Evolutionary conservation across 345 rosid species (phyloP).

Genomic region (Citrus sp.): DNA sequence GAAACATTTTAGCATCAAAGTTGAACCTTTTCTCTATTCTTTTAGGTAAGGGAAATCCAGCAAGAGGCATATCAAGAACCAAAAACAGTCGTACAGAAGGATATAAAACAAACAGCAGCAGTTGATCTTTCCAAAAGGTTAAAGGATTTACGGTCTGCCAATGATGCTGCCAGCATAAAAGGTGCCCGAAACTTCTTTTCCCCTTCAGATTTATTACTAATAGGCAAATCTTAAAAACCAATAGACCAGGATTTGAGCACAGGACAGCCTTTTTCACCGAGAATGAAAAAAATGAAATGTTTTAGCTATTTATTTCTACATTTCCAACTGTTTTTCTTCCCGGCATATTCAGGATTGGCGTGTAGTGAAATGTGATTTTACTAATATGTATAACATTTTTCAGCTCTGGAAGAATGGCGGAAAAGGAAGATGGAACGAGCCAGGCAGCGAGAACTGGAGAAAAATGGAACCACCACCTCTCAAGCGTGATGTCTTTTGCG

Average conservation of each 20-base stretch:
- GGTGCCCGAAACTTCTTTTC: slow-evolving; percentile 33
- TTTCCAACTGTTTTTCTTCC: neutral
- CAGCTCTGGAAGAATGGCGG: slow-evolving; percentile 93
- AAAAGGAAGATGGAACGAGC: slow-evolving; percentile 90
- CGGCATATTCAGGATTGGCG: neutral
- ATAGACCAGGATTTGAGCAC: neutral
- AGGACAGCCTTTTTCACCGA: neutral
- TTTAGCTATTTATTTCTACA: neutral
- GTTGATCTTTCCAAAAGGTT: slow-evolving; percentile 85
- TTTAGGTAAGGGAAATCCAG: slow-evolving; percentile 81
- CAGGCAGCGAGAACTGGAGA: slow-evolving; percentile 60
- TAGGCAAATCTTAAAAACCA: neutral
- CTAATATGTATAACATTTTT: neutral
- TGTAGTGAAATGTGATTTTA: neutral
- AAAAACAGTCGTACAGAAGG: slow-evolving; percentile 47
- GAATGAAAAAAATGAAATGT: neutral
- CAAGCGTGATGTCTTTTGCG: slow-evolving; percentile 20
- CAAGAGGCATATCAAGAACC: slow-evolving; percentile 57
- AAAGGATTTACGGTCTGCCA: slow-evolving; percentile 56
- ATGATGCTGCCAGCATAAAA: slow-evolving; percentile 72
- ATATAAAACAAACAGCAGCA: slow-evolving; percentile 62
- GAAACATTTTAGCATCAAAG: neutral
- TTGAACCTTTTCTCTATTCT: slow-evolving; percentile 6
- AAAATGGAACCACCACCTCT: slow-evolving; percentile 44
- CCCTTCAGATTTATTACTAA: neutral